Conservation (phyloP, 352 stramenopile species). For the Aphanomyces euteiches region DNA sequence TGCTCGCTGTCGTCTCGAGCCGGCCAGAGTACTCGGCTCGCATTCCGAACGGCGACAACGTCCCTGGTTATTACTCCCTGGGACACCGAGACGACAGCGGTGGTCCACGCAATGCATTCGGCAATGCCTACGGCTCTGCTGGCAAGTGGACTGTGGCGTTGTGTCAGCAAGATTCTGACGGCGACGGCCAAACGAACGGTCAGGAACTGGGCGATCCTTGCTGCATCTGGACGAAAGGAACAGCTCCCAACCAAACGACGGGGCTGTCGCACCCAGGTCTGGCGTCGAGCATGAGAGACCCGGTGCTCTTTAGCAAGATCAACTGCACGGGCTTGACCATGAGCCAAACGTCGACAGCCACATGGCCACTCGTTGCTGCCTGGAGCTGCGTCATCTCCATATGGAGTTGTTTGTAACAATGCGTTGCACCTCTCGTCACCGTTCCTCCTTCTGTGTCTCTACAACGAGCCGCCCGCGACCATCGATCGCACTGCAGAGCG, state of each 20-base stretch:
- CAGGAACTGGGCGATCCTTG: conserved; percentile 34
- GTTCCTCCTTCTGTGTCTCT: too few species aligned
- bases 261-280: conserved; percentile 7
- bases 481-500: too few species aligned
- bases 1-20: too few species aligned
- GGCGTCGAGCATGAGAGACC: not conserved
- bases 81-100: not conserved
- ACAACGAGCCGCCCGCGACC: too few species aligned
- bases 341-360: too few species aligned
- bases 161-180: conserved; percentile 36
- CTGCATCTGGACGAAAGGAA: conserved; percentile 29
- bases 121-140: conserved; percentile 27
- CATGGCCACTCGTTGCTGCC: too few species aligned
- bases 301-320: not conserved
- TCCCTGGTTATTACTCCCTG: not conserved
- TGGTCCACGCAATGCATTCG: conserved; percentile 29
- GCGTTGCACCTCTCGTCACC: too few species aligned
- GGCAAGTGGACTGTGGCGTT: conserved; percentile 32
- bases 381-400: too few species aligned
- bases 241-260: not conserved
- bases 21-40: not conserved
- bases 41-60: conserved; percentile 20
- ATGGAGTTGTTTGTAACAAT: too few species aligned
- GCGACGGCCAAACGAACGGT: conserved; percentile 33
- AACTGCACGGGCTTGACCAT: not conserved